phyloP scores from a whole-genome alignment of 2,329 filamentous ascomycete genomes.

The Taxawa tesnikishii region DNA sequence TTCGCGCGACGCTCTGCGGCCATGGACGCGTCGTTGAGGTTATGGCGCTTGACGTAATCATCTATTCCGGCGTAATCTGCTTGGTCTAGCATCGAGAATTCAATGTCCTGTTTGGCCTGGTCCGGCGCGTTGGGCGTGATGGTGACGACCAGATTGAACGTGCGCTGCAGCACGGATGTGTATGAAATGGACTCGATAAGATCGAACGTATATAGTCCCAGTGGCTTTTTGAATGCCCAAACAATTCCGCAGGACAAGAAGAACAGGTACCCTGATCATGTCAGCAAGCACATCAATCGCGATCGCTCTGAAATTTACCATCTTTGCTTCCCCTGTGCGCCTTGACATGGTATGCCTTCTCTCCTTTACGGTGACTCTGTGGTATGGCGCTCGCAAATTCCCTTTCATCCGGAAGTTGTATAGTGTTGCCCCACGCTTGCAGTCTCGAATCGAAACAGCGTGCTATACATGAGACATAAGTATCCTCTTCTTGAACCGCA shows the following conservation, averaged over 20 bases:
- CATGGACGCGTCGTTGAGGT: conserved; percentile 50
- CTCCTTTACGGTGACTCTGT: conserved; percentile 49
- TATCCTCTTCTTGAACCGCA: conserved; percentile 24
- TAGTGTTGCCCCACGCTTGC: conserved; percentile 29
- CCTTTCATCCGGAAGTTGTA: conserved; percentile 40
- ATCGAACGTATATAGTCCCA: conserved; percentile 50
- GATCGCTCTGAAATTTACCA: conserved; percentile 26
- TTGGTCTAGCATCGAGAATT: conserved; percentile 56
- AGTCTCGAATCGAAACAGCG: conserved; percentile 38
- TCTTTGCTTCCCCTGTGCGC: conserved; percentile 54
- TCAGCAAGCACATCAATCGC: not conserved
- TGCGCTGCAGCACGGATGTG: conserved; percentile 51
- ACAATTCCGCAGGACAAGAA: conserved; percentile 49
- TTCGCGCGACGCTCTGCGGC: conserved; percentile 48
- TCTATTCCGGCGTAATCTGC: conserved; percentile 51
- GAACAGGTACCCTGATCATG: conserved; percentile 44
- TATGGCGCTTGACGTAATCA: conserved; percentile 47
- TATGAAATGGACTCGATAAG: conserved; percentile 49
- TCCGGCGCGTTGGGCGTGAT: conserved; percentile 7
- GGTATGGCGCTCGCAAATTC: conserved; percentile 49
- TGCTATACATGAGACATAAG: conserved; percentile 30
- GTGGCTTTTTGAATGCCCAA: conserved; percentile 54
- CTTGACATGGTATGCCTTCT: conserved; percentile 53
- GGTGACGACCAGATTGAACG: conserved; percentile 52
- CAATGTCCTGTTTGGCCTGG: conserved; percentile 41